Evolutionary conservation across 352 stramenopile species (phyloP).

Genomic region (Phytophthora idaei): DNA sequence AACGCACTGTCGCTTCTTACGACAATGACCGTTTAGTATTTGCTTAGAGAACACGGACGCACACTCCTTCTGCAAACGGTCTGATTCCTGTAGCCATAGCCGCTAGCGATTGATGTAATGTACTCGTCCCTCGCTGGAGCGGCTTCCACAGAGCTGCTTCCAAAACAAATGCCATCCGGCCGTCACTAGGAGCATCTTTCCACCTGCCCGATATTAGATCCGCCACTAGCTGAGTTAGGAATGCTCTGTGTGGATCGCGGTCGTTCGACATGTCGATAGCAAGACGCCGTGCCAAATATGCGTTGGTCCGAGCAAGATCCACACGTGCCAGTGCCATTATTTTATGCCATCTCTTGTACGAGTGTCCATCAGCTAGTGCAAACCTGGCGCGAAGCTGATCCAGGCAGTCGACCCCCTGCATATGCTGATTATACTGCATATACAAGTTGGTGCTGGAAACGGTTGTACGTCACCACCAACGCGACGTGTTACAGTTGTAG

Average conservation of each 20-base stretch:
- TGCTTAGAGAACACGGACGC: too few species aligned
- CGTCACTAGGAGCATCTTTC: too few species aligned
- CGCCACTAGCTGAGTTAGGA: not conserved
- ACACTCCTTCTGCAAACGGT: too few species aligned
- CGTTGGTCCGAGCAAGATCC: not conserved
- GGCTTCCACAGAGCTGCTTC: too few species aligned
- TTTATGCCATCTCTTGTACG: not conserved
- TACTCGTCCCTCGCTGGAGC: too few species aligned
- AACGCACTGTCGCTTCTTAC: too few species aligned
- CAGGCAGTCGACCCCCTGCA: not conserved
- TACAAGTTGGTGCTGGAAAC: not conserved
- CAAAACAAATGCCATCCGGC: too few species aligned
- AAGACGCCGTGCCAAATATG: constrained; percentile 1
- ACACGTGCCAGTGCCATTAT: not conserved
- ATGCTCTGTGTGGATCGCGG: not conserved
- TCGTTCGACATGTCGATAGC: not conserved
- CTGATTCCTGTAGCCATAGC: too few species aligned
- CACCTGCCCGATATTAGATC: not conserved
- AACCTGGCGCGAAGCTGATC: not conserved
- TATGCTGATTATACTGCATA: not conserved
- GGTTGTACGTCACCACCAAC: not conserved
- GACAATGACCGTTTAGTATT: too few species aligned
- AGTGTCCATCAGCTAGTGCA: not conserved
- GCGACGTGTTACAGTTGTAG: not conserved
- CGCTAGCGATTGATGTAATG: too few species aligned